These are phyloP conservation scores for Salix arbutifolia DNA, from an alignment of 345 rosid genomes.

Conservation along the genomic window DNA sequence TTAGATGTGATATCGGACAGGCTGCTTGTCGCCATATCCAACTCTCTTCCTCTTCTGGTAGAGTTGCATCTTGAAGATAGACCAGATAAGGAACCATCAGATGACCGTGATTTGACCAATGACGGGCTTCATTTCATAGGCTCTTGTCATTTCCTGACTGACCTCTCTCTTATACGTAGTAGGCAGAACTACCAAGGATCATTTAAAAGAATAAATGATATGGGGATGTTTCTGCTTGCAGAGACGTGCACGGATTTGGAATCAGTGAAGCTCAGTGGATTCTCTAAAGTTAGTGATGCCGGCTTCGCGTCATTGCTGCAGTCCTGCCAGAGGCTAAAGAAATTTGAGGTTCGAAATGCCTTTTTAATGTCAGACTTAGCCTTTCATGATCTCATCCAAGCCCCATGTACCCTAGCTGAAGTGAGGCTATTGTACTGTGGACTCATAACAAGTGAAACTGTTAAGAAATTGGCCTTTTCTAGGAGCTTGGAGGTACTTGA, in stretches of 20 bases:
- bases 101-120: conserved; percentile 44
- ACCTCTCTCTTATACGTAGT: conserved; percentile 49
- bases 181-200: conserved; percentile 45
- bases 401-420: conserved; percentile 50
- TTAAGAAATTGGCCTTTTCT: conserved; percentile 47
- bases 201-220: conserved; percentile 58
- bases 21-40: conserved; percentile 39
- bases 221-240: conserved; percentile 65
- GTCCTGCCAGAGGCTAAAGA: conserved; percentile 49
- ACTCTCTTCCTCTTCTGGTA: conserved; percentile 41
- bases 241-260: conserved; percentile 55
- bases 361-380: conserved; percentile 58
- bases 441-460: conserved; percentile 68
- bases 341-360: conserved; percentile 56
- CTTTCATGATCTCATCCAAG: conserved; percentile 48
- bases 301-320: conserved; percentile 63
- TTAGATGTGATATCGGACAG: conserved; percentile 50
- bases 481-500: conserved; percentile 56
- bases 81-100: conserved; percentile 40
- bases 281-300: conserved; percentile 68
- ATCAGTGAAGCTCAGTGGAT: conserved; percentile 51
- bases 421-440: conserved; percentile 50
- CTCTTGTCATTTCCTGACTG: conserved; percentile 35
- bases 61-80: conserved; percentile 68
- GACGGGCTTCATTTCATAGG: conserved; percentile 50